A percentile compares a stretch with the other conserved stretches of the same genome.
Evolutionary conservation across 1,284 basidiomycete species (phyloP).

Genomic region (Irpex sp.): DNA sequence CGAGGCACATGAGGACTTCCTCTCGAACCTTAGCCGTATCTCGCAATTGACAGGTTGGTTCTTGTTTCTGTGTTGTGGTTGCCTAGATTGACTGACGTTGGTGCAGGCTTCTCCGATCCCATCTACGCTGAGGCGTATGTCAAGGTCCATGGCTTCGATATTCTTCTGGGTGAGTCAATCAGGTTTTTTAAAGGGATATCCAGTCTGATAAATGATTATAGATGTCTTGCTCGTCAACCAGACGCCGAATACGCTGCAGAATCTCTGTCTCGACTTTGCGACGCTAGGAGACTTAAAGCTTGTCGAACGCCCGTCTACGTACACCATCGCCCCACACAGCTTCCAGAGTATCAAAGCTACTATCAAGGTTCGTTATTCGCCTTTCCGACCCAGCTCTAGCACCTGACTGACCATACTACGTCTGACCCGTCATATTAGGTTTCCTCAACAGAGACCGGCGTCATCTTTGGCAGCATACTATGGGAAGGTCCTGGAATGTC

Average conservation of each 20-base stretch:
- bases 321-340: conserved; percentile 92
- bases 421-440: conserved; percentile 35
- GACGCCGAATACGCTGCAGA: conserved; percentile 92
- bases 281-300: conserved; percentile 97
- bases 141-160: conserved; percentile 98
- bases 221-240: conserved; percentile 98
- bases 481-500: conserved; percentile 91
- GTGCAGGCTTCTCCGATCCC: conserved; percentile 91
- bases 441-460: conserved; percentile 95
- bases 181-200: not conserved
- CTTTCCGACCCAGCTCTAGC: not conserved
- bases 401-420: not conserved
- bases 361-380: conserved; percentile 69
- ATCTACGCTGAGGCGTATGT: conserved; percentile 99
- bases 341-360: conserved; percentile 99
- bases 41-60: conserved; percentile 85
- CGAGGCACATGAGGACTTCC: conserved; percentile 90
- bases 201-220: conserved; percentile 21
- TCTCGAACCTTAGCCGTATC: conserved; percentile 93
- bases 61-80: not conserved
- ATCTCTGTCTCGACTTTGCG: conserved; percentile 96
- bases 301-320: conserved; percentile 90
- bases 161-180: conserved; percentile 67
- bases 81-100: not conserved
- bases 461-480: conserved; percentile 97